Evolutionary conservation across 305 asterid genomes (phyloP), one percentile per base, ranked within the genome.

Genomic region (Solanum hybrid): DNA sequence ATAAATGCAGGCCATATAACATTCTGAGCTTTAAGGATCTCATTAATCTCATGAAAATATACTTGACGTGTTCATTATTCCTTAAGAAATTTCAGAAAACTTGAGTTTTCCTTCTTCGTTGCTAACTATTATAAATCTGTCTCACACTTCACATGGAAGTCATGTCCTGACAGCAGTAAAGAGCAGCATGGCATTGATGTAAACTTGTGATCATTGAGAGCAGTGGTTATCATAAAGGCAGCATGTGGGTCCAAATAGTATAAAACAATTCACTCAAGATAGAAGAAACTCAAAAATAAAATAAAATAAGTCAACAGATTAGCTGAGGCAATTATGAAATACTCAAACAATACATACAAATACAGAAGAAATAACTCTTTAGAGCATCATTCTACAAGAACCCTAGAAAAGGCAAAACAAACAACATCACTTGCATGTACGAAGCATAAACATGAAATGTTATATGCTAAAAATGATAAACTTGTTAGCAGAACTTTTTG

Each of bases 391-490:
- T 41, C 22, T 32, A 32, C 88, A 57, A 85, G 88, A 84, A 84
- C 37, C 77, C 20, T 31, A 51, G 29, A 20, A 85, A 85, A 31
- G 38, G 88, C 32, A 57, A 84, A 57, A 51, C 39, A 57, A 32
- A 11, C 8, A 57, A 31, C n/a, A 45, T 57, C 22, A 61, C 45
- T 61, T 20, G 78, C 77, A 31, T 32, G 38, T 57, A 85, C 15
- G 41, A 85, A 85, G 77, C 77, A 85, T 85, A 85, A 57, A 32
- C 88, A 85, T 57, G 88, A 85, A 85, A 85, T 57, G 41, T 31
- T 20, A 6, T 57, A 17, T 22, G 31, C 32, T 3, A 57, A 57
- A 51, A 20, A 57, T 0, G 45, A 85, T 32, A 85, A 13, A 85
- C 77, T 51, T 57, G 45, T 85, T 85, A 24, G n/a, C 32, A 20